Percentiles rank a stretch among this genome's conserved stretches.
These are phyloP conservation scores for Endogone sp. DNA, from an alignment of 192 early-diverging fungal species.

Conservation along the genomic window DNA sequence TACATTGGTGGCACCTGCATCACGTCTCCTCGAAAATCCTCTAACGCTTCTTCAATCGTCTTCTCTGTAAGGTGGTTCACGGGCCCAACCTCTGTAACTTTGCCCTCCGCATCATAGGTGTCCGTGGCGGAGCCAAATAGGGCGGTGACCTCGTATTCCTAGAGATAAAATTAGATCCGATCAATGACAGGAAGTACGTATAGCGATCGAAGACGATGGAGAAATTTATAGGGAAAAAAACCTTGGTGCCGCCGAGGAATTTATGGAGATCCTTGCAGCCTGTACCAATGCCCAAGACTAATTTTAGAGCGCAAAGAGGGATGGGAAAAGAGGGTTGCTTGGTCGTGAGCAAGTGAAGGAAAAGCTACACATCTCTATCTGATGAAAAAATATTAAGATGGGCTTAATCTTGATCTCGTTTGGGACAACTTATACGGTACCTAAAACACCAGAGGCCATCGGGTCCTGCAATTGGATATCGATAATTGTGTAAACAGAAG, in stretches of 20 bases:
- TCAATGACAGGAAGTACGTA: background rate
- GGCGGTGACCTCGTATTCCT: slow-evolving; percentile 47
- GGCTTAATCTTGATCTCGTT: too few relatives aligned
- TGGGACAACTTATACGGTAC: slow-evolving; percentile 17
- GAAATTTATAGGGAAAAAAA: background rate
- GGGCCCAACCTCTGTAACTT: slow-evolving; percentile 26
- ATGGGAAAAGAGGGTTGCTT: too few relatives aligned
- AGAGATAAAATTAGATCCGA: slow-evolving; percentile 1
- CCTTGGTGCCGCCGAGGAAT: slow-evolving; percentile 45
- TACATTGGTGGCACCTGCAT: slow-evolving; percentile 64
- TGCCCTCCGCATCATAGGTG: slow-evolving; percentile 52
- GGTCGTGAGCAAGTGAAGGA: too few relatives aligned
- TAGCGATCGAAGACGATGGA: background rate
- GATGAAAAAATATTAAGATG: too few relatives aligned
- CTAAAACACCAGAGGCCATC: slow-evolving; percentile 48
- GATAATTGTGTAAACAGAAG: too few relatives aligned
- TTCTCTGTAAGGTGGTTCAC: slow-evolving; percentile 38
- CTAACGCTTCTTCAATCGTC: slow-evolving; percentile 30
- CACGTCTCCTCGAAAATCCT: slow-evolving; percentile 53
- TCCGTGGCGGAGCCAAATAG: slow-evolving; percentile 54
- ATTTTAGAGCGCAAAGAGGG: background rate
- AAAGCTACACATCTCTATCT: too few relatives aligned
- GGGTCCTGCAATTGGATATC: slow-evolving; percentile 28
- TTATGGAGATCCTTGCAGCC: slow-evolving; percentile 48
- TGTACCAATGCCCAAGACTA: slow-evolving; percentile 45